Conservation (phyloP, 495 filamentous ascomycete genomes). For the Podospora pseudocomata region DNA sequence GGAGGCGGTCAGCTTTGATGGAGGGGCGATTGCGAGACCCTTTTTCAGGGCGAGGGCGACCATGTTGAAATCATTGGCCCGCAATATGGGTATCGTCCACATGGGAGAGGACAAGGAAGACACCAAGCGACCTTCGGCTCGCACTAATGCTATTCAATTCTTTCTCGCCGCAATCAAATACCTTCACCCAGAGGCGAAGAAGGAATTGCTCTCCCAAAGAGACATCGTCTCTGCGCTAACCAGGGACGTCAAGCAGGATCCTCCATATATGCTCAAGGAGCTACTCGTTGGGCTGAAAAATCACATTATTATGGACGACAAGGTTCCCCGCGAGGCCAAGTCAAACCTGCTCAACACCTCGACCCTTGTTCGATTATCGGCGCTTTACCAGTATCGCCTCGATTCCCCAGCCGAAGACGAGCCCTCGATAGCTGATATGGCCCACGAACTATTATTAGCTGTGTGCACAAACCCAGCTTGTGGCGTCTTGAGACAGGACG, state of each 20-base stretch:
- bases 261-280: slow-evolving; percentile 64
- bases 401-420: slow-evolving; percentile 22
- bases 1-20: slow-evolving; percentile 76
- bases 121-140: slow-evolving; percentile 60
- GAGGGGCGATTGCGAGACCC: slow-evolving; percentile 66
- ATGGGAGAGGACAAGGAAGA: slow-evolving; percentile 54
- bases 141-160: slow-evolving; percentile 71
- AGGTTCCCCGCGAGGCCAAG: slow-evolving; percentile 66
- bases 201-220: slow-evolving; percentile 68
- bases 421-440: slow-evolving; percentile 51
- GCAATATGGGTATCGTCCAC: slow-evolving; percentile 54
- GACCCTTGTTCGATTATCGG: slow-evolving; percentile 66
- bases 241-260: slow-evolving; percentile 66
- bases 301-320: slow-evolving; percentile 64
- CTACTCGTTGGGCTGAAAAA: slow-evolving; percentile 61
- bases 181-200: slow-evolving; percentile 64
- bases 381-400: slow-evolving; percentile 63
- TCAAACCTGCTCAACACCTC: slow-evolving; percentile 65
- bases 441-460: slow-evolving; percentile 67
- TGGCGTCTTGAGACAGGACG: slow-evolving; percentile 64
- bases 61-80: slow-evolving; percentile 67
- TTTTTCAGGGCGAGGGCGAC: slow-evolving; percentile 66
- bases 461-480: slow-evolving; percentile 67
- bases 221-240: slow-evolving; percentile 67
- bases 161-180: slow-evolving; percentile 69